Percentiles rank a stretch among this genome's conserved stretches.
Evolutionary conservation across 2,329 filamentous ascomycete genomes (phyloP).

Genomic region (Neonectria magnoliae): DNA sequence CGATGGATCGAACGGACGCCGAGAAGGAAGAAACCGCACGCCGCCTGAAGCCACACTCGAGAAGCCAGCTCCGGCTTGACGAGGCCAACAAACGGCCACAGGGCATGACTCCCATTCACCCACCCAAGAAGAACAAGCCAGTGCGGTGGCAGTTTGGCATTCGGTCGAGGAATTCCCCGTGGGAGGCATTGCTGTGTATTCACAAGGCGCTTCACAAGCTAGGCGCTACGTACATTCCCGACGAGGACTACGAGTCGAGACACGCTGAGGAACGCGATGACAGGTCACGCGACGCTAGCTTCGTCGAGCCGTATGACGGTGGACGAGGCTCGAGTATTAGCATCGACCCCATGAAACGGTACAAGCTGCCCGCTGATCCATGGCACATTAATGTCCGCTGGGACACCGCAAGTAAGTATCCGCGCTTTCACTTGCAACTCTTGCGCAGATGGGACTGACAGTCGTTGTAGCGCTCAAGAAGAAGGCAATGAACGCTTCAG

Average conservation of each 20-base stretch:
- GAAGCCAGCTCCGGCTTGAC: constrained; percentile 75
- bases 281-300: constrained; percentile 52
- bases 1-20: constrained; percentile 67
- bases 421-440: too few relatives aligned
- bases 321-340: constrained; percentile 50
- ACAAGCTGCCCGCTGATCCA: constrained; percentile 89
- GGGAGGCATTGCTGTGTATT: constrained; percentile 93
- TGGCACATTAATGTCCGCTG: constrained; percentile 95
- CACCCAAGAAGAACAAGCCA: constrained; percentile 77
- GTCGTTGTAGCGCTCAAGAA: constrained; percentile 48
- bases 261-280: constrained; percentile 55
- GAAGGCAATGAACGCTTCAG: constrained; percentile 29
- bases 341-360: constrained; percentile 69
- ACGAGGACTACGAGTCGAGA: constrained; percentile 66
- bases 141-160: constrained; percentile 99
- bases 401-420: constrained; percentile 79
- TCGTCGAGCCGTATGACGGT: constrained; percentile 51
- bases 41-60: constrained; percentile 85
- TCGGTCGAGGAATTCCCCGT: constrained; percentile 89
- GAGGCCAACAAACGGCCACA: constrained; percentile 68
- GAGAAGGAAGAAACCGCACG: constrained; percentile 85
- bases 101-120: constrained; percentile 70
- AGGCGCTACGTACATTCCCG: constrained; percentile 85
- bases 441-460: constrained; percentile 24
- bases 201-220: constrained; percentile 91